Evolutionary conservation across 768 basidiomycete species (phyloP).

Genomic region (Hemileccinum impolitum): DNA sequence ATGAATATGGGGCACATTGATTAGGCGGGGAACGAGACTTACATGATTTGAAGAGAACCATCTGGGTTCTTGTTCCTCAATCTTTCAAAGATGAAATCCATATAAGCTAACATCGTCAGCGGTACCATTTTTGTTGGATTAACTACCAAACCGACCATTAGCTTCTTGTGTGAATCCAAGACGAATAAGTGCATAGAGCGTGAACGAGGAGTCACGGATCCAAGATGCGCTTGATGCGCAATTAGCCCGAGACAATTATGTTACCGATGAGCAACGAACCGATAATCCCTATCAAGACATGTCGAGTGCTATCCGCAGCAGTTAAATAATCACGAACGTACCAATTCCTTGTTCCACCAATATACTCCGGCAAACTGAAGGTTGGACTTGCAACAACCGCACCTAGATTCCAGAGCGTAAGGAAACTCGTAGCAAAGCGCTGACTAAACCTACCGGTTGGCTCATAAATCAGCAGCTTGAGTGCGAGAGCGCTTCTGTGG

Average conservation of each 20-base stretch:
- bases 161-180: conserved; percentile 94
- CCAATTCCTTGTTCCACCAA: conserved; percentile 91
- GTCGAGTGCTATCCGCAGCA: background rate
- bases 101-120: conserved; percentile 53
- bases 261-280: conserved; percentile 32
- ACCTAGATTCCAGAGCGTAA: conserved; percentile 39
- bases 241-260: background rate
- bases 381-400: conserved; percentile 95
- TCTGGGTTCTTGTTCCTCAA: conserved; percentile 82
- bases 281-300: conserved; percentile 52
- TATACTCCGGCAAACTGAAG: conserved; percentile 89
- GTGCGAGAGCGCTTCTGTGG: conserved; percentile 85
- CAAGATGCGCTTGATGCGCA: conserved; percentile 58
- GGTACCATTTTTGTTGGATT: background rate
- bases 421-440: background rate
- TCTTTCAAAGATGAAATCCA: conserved; percentile 88
- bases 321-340: conserved; percentile 27
- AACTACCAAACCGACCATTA: conserved; percentile 49
- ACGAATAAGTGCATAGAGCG: conserved; percentile 89
- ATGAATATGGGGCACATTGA: background rate
- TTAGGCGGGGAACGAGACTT: background rate
- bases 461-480: conserved; percentile 91
- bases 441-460: conserved; percentile 59
- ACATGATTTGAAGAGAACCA: conserved; percentile 94
- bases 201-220: conserved; percentile 97